Evolutionary conservation across 2,329 filamentous ascomycete genomes (phyloP).

Genomic region (Allantophomopsis lycopodina): DNA sequence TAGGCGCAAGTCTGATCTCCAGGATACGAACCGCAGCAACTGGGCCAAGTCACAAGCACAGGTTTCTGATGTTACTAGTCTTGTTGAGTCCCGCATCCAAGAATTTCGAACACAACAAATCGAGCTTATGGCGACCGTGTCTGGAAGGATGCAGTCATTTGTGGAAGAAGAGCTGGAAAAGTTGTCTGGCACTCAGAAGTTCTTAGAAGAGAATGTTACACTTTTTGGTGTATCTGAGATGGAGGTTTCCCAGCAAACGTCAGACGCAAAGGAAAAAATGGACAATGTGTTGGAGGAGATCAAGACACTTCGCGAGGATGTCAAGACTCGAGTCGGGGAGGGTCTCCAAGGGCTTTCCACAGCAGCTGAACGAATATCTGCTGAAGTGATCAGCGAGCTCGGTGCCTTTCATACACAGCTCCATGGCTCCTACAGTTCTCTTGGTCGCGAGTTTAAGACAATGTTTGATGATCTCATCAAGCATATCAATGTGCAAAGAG

Average conservation of each 20-base stretch:
- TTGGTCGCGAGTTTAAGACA: slow-evolving; percentile 75
- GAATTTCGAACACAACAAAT: slow-evolving; percentile 63
- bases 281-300: slow-evolving; percentile 87
- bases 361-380: slow-evolving; percentile 78
- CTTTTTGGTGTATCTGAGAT: slow-evolving; percentile 55
- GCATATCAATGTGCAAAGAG: slow-evolving; percentile 62
- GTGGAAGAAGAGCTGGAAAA: slow-evolving; percentile 62
- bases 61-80: slow-evolving; percentile 61
- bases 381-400: slow-evolving; percentile 78
- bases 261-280: slow-evolving; percentile 68
- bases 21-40: slow-evolving; percentile 60
- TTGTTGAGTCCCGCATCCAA: slow-evolving; percentile 64
- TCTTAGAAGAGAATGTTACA: slow-evolving; percentile 55
- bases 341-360: slow-evolving; percentile 72
- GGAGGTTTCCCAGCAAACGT: slow-evolving; percentile 54
- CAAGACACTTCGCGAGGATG: slow-evolving; percentile 73
- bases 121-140: slow-evolving; percentile 52
- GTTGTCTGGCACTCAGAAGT: slow-evolving; percentile 53
- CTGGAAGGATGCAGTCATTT: slow-evolving; percentile 61
- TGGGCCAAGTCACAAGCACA: slow-evolving; percentile 69
- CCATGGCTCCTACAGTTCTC: slow-evolving; percentile 67
- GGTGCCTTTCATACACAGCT: slow-evolving; percentile 71
- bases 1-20: slow-evolving; percentile 70
- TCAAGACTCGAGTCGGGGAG: slow-evolving; percentile 75
- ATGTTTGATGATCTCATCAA: slow-evolving; percentile 72